phyloP scores from a whole-genome alignment of 345 rosid species.

The Bruguiera parviflora region DNA sequence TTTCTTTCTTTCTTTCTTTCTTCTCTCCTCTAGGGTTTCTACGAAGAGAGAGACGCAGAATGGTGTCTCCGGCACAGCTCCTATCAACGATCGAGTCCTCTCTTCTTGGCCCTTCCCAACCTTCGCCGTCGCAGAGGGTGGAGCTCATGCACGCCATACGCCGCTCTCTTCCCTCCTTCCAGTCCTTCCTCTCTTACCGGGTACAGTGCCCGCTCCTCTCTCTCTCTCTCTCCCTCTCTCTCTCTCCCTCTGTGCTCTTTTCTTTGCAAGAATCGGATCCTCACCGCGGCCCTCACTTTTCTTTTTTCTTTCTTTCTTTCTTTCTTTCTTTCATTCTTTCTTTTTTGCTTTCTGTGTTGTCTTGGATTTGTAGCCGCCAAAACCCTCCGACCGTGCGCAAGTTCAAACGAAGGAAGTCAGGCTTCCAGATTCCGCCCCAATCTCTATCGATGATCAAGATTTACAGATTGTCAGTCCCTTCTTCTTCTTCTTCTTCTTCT shows the following conservation, averaged over 20 bases:
- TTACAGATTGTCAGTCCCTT: slow-evolving; percentile 62
- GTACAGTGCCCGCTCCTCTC: slow-evolving; percentile 26
- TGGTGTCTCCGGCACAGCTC: slow-evolving; percentile 74
- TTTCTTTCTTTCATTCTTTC: not conserved
- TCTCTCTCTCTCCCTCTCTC: not conserved
- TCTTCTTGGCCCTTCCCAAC: slow-evolving; percentile 61
- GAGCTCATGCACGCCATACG: slow-evolving; percentile 82
- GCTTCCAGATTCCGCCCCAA: slow-evolving; percentile 79
- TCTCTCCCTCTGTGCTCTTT: not conserved
- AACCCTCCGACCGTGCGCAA: slow-evolving; percentile 68
- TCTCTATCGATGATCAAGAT: slow-evolving; percentile 85
- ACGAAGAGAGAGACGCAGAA: not conserved
- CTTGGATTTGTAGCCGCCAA: slow-evolving; percentile 56
- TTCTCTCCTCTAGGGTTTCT: slow-evolving; percentile 3
- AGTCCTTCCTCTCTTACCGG: slow-evolving; percentile 67
- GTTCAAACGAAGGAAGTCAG: slow-evolving; percentile 77
- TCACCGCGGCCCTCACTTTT: too few species aligned
- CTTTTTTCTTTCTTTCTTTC: not conserved
- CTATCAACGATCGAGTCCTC: slow-evolving; percentile 61
- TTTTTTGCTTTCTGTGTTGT: not conserved
- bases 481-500: slow-evolving; percentile 4
- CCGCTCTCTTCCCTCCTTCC: slow-evolving; percentile 54
- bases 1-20: too few species aligned
- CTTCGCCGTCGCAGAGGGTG: slow-evolving; percentile 62
- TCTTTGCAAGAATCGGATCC: not conserved